Conservation (phyloP, 1,284 basidiomycete genomes). For the Trametes versicolor region DNA sequence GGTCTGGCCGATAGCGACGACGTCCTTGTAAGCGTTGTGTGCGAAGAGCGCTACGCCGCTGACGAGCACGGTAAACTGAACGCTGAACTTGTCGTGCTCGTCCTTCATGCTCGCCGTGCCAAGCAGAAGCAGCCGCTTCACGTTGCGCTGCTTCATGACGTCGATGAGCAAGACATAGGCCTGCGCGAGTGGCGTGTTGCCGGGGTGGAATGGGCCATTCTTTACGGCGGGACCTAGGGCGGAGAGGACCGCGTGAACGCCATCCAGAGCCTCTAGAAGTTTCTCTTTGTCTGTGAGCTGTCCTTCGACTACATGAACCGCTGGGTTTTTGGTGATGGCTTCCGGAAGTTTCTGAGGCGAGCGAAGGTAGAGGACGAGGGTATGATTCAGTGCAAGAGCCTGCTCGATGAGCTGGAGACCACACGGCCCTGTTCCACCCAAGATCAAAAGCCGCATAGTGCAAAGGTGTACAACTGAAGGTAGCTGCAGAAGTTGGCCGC, state of each 20-base stretch:
- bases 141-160: constrained; percentile 58
- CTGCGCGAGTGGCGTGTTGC: constrained; percentile 65
- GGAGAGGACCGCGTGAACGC: constrained; percentile 69
- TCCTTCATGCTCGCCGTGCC: constrained; percentile 73
- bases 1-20: constrained; percentile 62
- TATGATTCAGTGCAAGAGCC: constrained; percentile 55
- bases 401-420: constrained; percentile 65
- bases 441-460: constrained; percentile 45
- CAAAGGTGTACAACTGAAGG: not conserved
- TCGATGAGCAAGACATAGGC: constrained; percentile 64
- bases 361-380: constrained; percentile 67
- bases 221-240: constrained; percentile 64
- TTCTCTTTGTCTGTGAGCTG: constrained; percentile 60
- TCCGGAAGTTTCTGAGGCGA: constrained; percentile 68
- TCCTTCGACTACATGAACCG: constrained; percentile 62
- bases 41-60: constrained; percentile 49
- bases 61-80: constrained; percentile 57
- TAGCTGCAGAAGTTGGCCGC: not conserved
- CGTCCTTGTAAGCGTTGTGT: constrained; percentile 54
- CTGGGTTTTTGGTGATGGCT: constrained; percentile 53
- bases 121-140: constrained; percentile 69
- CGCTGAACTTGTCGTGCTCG: constrained; percentile 63
- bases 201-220: constrained; percentile 49
- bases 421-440: constrained; percentile 67
- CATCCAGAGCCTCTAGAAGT: constrained; percentile 61